Conservation (phyloP, 495 filamentous ascomycete genomes). For the Rusavskia elegans region DNA sequence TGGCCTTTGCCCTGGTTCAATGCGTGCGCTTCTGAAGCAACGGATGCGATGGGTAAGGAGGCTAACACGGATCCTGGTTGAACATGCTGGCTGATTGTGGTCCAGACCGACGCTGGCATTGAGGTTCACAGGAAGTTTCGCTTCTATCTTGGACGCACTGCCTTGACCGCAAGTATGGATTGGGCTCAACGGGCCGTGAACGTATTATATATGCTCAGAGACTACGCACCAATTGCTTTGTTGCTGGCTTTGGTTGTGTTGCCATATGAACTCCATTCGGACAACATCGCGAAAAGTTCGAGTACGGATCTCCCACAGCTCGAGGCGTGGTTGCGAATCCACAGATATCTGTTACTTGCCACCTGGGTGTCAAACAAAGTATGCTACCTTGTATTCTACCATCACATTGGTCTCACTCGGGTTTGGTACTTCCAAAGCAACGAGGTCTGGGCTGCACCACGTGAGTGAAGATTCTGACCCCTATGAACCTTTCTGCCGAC, state of each 20-base stretch:
- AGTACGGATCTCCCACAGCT: not conserved
- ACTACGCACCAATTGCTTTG: slow-evolving; percentile 2
- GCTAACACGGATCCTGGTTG: not conserved
- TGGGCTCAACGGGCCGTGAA: not conserved
- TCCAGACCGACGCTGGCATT: slow-evolving; percentile 2
- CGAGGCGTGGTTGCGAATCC: not conserved
- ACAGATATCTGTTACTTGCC: not conserved
- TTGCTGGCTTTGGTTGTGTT: not conserved
- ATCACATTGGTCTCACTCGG: slow-evolving; percentile 1
- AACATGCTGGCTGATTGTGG: not conserved
- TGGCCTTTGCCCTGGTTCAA: not conserved
- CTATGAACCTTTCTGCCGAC: not conserved
- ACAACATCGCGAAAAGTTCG: not conserved
- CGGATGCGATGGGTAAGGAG: slow-evolving; percentile 1
- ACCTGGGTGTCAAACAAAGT: not conserved
- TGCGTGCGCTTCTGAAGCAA: not conserved
- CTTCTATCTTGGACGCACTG: not conserved
- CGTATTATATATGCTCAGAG: not conserved
- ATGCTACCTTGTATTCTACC: not conserved
- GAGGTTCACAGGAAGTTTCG: slow-evolving; percentile 4
- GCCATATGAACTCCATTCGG: not conserved
- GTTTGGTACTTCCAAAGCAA: slow-evolving; percentile 2
- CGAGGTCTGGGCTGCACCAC: slow-evolving; percentile 4
- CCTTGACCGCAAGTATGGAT: not conserved
- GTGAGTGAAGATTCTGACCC: not conserved